A percentile compares a stretch with the other conserved stretches of the same genome.
These are phyloP conservation scores for Canavalia ensiformis DNA, from an alignment of 306 rosid genomes.

Conservation along the genomic window DNA sequence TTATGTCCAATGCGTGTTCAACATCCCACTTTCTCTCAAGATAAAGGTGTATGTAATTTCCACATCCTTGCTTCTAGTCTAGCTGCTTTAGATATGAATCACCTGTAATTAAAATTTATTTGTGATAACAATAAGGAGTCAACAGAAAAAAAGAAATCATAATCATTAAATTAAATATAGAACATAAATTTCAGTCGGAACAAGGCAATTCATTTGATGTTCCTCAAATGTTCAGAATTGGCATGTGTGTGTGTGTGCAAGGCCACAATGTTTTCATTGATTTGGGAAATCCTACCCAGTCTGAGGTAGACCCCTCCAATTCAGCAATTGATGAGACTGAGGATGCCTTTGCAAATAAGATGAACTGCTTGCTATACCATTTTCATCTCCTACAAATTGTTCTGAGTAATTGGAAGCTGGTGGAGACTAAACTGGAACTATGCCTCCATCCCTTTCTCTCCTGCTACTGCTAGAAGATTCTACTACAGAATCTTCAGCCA, in stretches of 20 bases:
- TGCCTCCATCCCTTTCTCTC: conserved; percentile 86
- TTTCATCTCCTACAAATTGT: conserved; percentile 84
- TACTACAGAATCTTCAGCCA: conserved; percentile 73
- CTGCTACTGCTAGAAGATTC: conserved; percentile 78
- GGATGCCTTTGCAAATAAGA: conserved; percentile 89
- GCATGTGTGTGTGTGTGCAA: background rate
- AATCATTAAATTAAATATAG: background rate
- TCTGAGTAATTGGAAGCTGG: conserved; percentile 70
- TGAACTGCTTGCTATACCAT: conserved; percentile 66
- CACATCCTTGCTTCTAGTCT: conserved; percentile 51
- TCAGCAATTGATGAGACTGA: conserved; percentile 82
- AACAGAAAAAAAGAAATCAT: conserved; percentile 1
- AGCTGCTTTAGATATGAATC: conserved; percentile 45
- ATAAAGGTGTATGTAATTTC: conserved; percentile 44
- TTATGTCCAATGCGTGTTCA: conserved; percentile 51
- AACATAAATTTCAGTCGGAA: conserved; percentile 11
- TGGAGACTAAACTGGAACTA: conserved; percentile 94
- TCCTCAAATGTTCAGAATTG: conserved; percentile 21
- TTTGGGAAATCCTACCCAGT: conserved; percentile 71
- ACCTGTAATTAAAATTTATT: conserved; percentile 56
- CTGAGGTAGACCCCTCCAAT: conserved; percentile 85
- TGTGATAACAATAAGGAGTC: conserved; percentile 7
- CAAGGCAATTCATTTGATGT: conserved; percentile 3
- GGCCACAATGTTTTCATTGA: background rate
- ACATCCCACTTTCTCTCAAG: conserved; percentile 51